Evolutionary conservation across 2,329 filamentous ascomycete species (phyloP), one percentile per base, ranked within the genome.

Genomic region (Verruconis gallopava): DNA sequence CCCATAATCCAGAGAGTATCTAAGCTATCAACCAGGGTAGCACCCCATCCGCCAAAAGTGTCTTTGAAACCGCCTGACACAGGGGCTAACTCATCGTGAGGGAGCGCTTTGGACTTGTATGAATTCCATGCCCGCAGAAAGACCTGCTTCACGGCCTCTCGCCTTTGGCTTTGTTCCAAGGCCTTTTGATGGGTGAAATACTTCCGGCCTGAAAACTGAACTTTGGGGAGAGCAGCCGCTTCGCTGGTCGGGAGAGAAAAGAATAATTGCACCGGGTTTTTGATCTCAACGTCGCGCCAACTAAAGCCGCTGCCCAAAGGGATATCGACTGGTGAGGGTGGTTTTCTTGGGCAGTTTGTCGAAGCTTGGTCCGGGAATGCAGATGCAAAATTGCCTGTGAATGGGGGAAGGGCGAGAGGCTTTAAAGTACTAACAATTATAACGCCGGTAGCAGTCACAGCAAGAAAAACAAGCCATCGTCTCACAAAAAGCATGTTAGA

Each of bases 1-100:
- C 75, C 84, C 73, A 89, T 86, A 50, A 93, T 88, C 81, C 83
- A 93, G 2, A 93, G 66, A 0, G 85, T 88, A 55, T 93, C 85
- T 25, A 59, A 44, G 28, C 50, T 63, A 53, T 81, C 77, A n/a
- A 81, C 75, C 44, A 81, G 60, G 4, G 77, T 81, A 3, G 77
- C 77, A 4, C 73, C 75, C 77, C 77, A 81, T 18, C 77, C 78
- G 13, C 73, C 74, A 56, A 79, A 80, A 22, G 72, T 69, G 49
- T 79, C 68, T 35, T 67, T 66, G 38, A 57, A 62, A 2, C 55
- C 51, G 9, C 67, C 74, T 13, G 67, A 67, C 6, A 81, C 50
- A 3, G 78, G 78, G 21, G 64, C 63, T 40, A 81, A 61, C 49
- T 79, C 78, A 53, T 82, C 77, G 37, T 71, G 66, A 50, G 70